These are phyloP conservation scores for Pueraria montana DNA, from an alignment of 306 rosid species.

Conservation along the genomic window DNA sequence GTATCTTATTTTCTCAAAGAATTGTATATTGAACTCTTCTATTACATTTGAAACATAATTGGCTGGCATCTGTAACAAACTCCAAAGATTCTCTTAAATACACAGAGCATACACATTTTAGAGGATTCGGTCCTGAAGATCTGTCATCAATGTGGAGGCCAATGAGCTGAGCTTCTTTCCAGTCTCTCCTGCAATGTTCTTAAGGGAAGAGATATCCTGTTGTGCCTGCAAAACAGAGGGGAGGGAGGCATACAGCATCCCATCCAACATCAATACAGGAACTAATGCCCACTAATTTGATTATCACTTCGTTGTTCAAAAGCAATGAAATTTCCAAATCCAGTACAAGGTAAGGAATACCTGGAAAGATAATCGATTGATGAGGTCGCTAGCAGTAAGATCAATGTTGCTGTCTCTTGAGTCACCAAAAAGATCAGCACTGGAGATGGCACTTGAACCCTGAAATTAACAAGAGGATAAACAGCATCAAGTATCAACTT, in stretches of 20 bases:
- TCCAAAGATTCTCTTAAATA: conserved; percentile 47
- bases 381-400: conserved; percentile 72
- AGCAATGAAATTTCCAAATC: not conserved
- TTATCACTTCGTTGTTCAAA: not conserved
- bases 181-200: conserved; percentile 95
- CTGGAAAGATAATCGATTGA: conserved; percentile 91
- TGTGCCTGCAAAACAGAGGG: conserved; percentile 71
- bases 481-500: conserved; percentile 20
- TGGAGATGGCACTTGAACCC: conserved; percentile 88
- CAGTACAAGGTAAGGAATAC: conserved; percentile 48
- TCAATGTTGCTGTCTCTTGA: conserved; percentile 65
- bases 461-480: conserved; percentile 48
- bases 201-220: conserved; percentile 87
- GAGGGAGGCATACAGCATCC: not conserved
- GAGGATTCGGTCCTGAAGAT: conserved; percentile 95
- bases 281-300: not conserved
- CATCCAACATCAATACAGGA: conserved; percentile 16
- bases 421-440: conserved; percentile 91
- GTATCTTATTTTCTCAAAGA: conserved; percentile 56
- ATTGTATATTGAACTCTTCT: conserved; percentile 54
- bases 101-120: conserved; percentile 59
- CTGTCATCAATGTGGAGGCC: conserved; percentile 87
- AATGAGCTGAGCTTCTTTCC: conserved; percentile 94
- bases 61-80: conserved; percentile 53
- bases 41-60: conserved; percentile 58